These are phyloP conservation scores for Penicillium psychrofluorescens DNA, from an alignment of 495 filamentous ascomycete species.

Conservation along the genomic window DNA sequence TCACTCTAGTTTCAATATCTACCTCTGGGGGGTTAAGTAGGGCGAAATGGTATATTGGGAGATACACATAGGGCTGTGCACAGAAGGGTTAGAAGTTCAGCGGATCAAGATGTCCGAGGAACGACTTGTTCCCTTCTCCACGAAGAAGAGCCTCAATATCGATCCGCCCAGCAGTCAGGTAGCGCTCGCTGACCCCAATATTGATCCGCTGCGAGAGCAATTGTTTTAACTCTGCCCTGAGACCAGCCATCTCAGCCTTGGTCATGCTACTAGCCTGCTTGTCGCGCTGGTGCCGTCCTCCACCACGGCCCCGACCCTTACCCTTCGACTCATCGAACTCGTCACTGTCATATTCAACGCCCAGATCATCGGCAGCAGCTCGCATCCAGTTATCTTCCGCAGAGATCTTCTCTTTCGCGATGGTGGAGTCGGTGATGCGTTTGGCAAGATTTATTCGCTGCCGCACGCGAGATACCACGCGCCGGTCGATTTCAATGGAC, in stretches of 20 bases:
- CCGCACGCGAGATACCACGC: conserved; percentile 66
- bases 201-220: conserved; percentile 74
- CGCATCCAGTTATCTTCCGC: conserved; percentile 80
- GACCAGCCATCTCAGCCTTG: conserved; percentile 58
- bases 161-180: conserved; percentile 71
- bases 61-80: too few species aligned
- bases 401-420: conserved; percentile 80
- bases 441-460: conserved; percentile 70
- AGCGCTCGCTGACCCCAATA: conserved; percentile 83
- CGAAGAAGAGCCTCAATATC: conserved; percentile 77
- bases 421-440: conserved; percentile 68
- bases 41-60: too few species aligned
- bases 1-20: too few species aligned
- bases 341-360: conserved; percentile 88
- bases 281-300: conserved; percentile 68
- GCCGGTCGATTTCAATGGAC: conserved; percentile 76
- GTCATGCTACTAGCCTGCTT: conserved; percentile 58
- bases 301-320: conserved; percentile 57
- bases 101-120: conserved; percentile 56
- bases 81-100: conserved; percentile 32
- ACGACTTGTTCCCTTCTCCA: conserved; percentile 46
- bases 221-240: conserved; percentile 34
- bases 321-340: conserved; percentile 61
- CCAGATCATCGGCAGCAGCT: conserved; percentile 83
- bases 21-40: too few species aligned